phyloP scores from a whole-genome alignment of 108 stramenopile species.

The Nannochloropsis salina region DNA sequence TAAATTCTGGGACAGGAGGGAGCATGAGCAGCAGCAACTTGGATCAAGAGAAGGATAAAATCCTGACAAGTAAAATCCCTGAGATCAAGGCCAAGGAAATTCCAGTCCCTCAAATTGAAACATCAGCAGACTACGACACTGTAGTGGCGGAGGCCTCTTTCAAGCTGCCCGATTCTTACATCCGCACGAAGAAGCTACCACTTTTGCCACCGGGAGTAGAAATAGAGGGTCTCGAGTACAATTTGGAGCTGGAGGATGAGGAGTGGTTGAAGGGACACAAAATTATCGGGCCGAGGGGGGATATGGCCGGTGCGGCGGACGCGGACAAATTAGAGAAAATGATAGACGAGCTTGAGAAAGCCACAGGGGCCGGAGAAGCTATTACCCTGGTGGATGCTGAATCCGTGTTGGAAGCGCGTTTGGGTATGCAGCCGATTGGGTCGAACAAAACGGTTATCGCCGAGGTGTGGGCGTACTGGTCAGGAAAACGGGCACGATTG shows the following conservation, averaged over 20 bases:
- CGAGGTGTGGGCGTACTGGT: constrained; percentile 68
- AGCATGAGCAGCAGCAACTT: no score
- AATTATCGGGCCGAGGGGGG: background rate
- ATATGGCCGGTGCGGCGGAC: background rate
- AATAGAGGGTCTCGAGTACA: constrained; percentile 13
- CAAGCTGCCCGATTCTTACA: background rate
- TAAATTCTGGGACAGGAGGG: no score
- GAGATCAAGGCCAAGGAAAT: constrained; percentile 2
- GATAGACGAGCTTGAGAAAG: background rate
- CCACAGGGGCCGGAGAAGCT: background rate
- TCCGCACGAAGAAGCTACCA: background rate
- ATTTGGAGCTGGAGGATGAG: constrained; percentile 6
- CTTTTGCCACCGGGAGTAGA: background rate
- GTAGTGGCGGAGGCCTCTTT: background rate
- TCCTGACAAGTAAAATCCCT: background rate
- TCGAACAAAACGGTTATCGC: background rate
- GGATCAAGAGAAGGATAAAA: no score
- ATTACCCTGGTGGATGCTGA: background rate
- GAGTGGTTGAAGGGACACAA: constrained; percentile 1
- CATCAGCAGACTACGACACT: background rate
- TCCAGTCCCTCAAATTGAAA: background rate
- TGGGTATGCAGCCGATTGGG: background rate
- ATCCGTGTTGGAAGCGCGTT: background rate
- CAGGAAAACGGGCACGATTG: constrained; percentile 72
- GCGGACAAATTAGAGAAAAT: background rate